Conservation (phyloP, 2,329 filamentous ascomycete species). For the Colletotrichum truncatum region DNA sequence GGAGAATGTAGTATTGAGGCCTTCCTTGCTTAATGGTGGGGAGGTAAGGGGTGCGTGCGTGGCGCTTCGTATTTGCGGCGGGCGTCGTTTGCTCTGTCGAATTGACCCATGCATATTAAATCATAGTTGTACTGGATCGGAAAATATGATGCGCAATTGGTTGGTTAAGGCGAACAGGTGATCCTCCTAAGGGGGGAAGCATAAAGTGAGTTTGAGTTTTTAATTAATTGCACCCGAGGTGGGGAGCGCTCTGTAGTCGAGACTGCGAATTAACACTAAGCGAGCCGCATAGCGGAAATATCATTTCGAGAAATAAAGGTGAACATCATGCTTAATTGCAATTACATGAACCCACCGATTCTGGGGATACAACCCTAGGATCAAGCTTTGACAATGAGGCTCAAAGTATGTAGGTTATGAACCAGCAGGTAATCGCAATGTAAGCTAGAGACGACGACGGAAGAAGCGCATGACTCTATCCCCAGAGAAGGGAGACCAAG, state of each 20-base stretch:
- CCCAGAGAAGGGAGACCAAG: no score
- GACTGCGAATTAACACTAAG: background rate
- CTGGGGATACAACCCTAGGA: background rate
- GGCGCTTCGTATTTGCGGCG: background rate
- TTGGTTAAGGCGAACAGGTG: background rate
- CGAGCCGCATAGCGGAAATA: background rate
- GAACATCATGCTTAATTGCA: conserved; percentile 16
- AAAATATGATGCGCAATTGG: no score
- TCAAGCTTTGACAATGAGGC: background rate
- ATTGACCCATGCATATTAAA: background rate
- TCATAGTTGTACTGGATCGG: background rate
- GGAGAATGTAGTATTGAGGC: no score
- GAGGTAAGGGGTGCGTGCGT: background rate
- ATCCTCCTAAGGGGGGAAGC: background rate
- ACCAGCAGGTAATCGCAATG: no score
- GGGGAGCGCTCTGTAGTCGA: background rate
- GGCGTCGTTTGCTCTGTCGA: background rate
- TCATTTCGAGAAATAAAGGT: background rate
- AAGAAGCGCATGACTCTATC: no score
- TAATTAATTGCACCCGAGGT: background rate
- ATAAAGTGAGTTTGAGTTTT: background rate
- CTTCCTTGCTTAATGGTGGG: no score
- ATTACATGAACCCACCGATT: background rate
- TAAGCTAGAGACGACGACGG: no score
- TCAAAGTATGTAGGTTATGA: no score